Conservation (phyloP, 2,329 filamentous ascomycete species). For the Calonectria pseudoturangicola region DNA sequence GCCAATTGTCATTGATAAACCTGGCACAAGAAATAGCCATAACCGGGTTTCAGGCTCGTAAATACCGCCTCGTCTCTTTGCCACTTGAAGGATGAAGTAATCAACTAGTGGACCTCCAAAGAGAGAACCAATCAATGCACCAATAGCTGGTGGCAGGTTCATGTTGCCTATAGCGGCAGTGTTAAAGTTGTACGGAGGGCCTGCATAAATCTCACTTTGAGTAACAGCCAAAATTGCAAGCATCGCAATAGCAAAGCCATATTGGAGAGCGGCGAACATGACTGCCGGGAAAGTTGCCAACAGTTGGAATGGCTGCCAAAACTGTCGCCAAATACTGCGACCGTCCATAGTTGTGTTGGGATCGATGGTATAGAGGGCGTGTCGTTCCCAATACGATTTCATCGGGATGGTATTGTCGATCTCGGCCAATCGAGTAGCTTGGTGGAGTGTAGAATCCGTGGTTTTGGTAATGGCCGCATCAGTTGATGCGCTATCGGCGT, state of each 20-base stretch:
- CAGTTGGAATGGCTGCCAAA: constrained; percentile 35
- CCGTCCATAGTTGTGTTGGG: constrained; percentile 15
- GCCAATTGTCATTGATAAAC: constrained; percentile 42
- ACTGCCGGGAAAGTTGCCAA: constrained; percentile 31
- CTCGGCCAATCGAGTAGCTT: background rate
- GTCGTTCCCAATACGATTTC: constrained; percentile 31
- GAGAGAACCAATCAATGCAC: constrained; percentile 32
- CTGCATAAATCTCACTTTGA: constrained; percentile 26
- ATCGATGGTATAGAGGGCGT: constrained; percentile 32
- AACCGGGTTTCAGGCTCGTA: constrained; percentile 48
- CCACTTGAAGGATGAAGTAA: constrained; percentile 42
- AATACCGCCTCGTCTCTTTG: constrained; percentile 41
- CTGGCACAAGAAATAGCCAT: constrained; percentile 44
- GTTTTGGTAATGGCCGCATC: background rate
- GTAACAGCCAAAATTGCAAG: constrained; percentile 46
- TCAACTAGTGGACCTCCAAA: constrained; percentile 44
- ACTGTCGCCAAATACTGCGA: constrained; percentile 9
- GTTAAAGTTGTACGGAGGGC: constrained; percentile 44
- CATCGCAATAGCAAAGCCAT: constrained; percentile 45
- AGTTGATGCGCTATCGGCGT: background rate
- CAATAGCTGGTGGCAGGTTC: constrained; percentile 48
- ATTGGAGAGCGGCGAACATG: constrained; percentile 38
- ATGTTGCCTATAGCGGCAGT: constrained; percentile 45
- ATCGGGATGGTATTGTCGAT: constrained; percentile 32
- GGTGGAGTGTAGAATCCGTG: background rate